These are phyloP conservation scores for Periconia sp. DNA, from an alignment of 2,329 filamentous ascomycete genomes.

Conservation along the genomic window DNA sequence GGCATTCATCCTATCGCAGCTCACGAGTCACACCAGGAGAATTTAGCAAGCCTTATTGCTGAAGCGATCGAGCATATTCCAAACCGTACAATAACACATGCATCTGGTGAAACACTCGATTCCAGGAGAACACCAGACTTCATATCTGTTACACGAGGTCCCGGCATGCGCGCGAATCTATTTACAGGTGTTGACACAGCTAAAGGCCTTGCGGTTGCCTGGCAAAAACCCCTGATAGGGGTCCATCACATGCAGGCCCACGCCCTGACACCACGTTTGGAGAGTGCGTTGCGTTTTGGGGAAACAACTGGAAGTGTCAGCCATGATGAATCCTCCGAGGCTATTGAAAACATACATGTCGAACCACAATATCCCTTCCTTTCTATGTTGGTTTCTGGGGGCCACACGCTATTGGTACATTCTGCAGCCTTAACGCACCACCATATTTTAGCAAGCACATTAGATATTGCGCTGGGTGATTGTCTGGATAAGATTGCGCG, in stretches of 20 bases:
- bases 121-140: conserved; percentile 66
- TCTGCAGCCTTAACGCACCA: conserved; percentile 71
- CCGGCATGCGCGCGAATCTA: conserved; percentile 82
- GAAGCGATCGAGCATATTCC: conserved; percentile 63
- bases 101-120: conserved; percentile 17
- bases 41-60: conserved; percentile 68
- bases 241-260: conserved; percentile 99
- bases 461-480: conserved; percentile 87
- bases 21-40: conserved; percentile 72
- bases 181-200: conserved; percentile 78
- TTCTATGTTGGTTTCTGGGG: conserved; percentile 85
- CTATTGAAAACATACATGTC: background rate
- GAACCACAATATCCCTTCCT: conserved; percentile 77
- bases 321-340: background rate
- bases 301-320: background rate
- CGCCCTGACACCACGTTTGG: conserved; percentile 81
- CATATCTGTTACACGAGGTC: conserved; percentile 85
- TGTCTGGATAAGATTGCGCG: conserved; percentile 86
- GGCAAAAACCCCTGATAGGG: conserved; percentile 78
- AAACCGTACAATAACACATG: conserved; percentile 33
- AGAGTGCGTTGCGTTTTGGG: conserved; percentile 57
- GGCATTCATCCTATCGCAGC: conserved; percentile 82
- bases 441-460: conserved; percentile 69
- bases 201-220: conserved; percentile 83
- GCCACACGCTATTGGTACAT: conserved; percentile 84